Evolutionary conservation across 306 rosid species (phyloP), one percentile per base, ranked within the genome.

Genomic region (Clitoria ternatea): DNA sequence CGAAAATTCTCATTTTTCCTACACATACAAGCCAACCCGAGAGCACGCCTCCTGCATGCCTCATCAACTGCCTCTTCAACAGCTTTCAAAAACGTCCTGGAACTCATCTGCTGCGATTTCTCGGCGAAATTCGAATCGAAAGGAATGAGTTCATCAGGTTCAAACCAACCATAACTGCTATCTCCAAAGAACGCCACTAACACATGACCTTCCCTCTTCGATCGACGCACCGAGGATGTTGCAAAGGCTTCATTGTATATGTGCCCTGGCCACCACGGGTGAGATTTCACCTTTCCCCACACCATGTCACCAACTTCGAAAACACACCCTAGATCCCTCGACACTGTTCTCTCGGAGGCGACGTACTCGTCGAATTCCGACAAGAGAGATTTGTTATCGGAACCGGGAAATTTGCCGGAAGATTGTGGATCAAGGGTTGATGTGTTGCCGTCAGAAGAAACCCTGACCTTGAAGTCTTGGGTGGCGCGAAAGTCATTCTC

Each of bases 211-310:
- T 88, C 98, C 48, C 93, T 80, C 56, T 88, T 56, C 0, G 89
- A 75, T 1, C 93, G 85, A 48, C 97, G 93, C 66, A 93, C 98
- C 2, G 80, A 72, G 3, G 91, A 61, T 17, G 96, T 61, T 0
- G 90, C 98, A 15, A 93, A 82, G 2, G 88, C 84, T 48, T 90
- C 96, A 37, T 87, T 86, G 45, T 77, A 93, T 68, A 93, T 86
- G 20, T 86, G 97, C 6, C 98, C 98, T 0, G 97, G 98, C 98
- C 98, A 93, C 98, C 98, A 93, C 0, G 98, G 98, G 65, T 92
- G 98, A 30, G 98, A 92, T 63, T 92, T 92, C 54, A 92, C 98
- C 85, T 90, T 92, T 5, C 96, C 98, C 98, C 98, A 92, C 1
- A 92, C 96, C 91, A 92, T 59, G 62, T 92, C 98, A 12, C 98